Evolutionary conservation across 176 grass and related monocot genomes (phyloP).

Genomic region (Urochloa ruziziensis): DNA sequence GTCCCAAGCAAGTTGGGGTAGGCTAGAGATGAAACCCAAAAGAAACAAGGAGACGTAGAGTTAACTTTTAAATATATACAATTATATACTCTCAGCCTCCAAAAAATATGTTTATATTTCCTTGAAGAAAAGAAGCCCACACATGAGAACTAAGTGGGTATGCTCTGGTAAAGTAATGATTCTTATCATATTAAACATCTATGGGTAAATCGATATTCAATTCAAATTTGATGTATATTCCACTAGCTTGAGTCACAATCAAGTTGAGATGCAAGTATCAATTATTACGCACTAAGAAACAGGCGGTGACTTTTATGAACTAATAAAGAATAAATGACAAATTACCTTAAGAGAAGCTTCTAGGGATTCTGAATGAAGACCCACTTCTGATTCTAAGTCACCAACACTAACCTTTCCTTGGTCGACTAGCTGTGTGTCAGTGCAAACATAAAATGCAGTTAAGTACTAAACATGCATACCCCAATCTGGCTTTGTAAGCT

Average conservation of each 20-base stretch:
- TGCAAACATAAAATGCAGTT: constrained; percentile 35
- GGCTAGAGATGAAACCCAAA: too few relatives aligned
- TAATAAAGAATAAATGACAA: neutral
- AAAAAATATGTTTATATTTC: neutral
- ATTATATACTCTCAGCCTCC: neutral
- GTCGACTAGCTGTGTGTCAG: constrained; percentile 66
- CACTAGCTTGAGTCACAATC: neutral
- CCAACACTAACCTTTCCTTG: constrained; percentile 64
- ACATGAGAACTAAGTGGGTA: neutral
- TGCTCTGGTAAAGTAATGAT: neutral
- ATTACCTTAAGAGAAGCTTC: constrained; percentile 80
- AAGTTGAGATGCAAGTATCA: neutral
- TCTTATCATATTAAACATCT: neutral
- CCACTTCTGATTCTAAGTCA: constrained; percentile 71
- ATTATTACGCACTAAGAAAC: neutral
- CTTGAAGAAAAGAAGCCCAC: neutral
- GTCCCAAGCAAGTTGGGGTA: too few relatives aligned
- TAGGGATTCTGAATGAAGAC: constrained; percentile 65
- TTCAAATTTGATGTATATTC: neutral
- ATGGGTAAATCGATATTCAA: neutral
- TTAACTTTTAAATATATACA: too few relatives aligned
- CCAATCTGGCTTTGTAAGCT: constrained; percentile 16
- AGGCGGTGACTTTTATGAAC: neutral
- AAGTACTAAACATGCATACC: neutral
- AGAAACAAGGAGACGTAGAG: too few relatives aligned